These are phyloP conservation scores for Perkinsus olseni DNA, from an alignment of 169 alveolate genomes.

Conservation along the genomic window DNA sequence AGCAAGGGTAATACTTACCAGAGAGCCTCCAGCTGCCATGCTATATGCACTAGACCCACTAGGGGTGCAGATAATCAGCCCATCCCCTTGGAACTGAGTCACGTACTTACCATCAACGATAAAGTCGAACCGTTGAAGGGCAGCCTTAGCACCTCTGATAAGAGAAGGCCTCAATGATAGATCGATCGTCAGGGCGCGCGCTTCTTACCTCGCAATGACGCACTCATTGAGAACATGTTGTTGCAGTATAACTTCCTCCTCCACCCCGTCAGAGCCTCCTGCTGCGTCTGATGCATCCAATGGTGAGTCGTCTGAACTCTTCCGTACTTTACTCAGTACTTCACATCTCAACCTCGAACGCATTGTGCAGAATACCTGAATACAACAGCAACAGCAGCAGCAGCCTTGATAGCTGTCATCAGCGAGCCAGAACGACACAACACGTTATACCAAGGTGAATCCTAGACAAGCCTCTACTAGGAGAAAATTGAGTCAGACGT, in stretches of 20 bases:
- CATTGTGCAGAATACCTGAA: background rate
- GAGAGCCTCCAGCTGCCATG: constrained; percentile 79
- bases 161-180: background rate
- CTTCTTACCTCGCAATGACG: background rate
- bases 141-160: background rate
- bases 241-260: background rate
- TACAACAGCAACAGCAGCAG: no score
- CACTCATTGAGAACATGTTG: background rate
- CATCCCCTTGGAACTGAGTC: constrained; percentile 72
- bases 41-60: constrained; percentile 83
- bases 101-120: constrained; percentile 23
- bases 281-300: constrained; percentile 5
- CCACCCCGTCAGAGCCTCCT: background rate
- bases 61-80: constrained; percentile 68
- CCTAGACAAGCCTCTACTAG: no score
- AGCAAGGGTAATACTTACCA: no score
- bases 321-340: background rate
- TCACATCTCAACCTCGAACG: background rate
- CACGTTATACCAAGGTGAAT: no score
- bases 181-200: background rate
- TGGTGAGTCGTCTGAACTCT: background rate
- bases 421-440: no score
- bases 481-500: no score
- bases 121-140: background rate
- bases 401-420: no score